Conservation (phyloP, 306 rosid species). For the Dicorynia guianensis region DNA sequence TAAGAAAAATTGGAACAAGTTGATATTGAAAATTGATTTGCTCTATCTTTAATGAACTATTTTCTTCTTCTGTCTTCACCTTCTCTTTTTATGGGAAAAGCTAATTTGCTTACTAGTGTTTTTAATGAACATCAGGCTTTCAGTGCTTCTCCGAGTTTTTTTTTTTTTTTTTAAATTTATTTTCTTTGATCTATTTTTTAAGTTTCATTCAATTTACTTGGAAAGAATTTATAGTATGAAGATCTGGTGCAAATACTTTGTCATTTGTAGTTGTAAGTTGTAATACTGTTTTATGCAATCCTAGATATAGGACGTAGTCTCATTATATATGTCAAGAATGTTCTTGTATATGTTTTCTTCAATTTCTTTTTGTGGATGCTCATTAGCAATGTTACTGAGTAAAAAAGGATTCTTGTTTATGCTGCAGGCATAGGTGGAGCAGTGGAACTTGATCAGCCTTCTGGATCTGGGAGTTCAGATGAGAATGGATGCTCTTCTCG, state of each 20-base stretch:
- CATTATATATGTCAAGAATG: slow-evolving; percentile 37
- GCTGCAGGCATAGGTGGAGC: slow-evolving; percentile 70
- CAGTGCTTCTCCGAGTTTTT: slow-evolving; percentile 8
- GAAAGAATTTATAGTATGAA: not conserved
- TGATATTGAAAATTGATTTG: slow-evolving; percentile 1
- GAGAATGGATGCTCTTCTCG: slow-evolving; percentile 67
- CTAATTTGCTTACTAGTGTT: not conserved
- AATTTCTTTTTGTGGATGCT: slow-evolving; percentile 49
- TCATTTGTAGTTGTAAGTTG: not conserved
- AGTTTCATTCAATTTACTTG: slow-evolving; percentile 7
- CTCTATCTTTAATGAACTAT: not conserved
- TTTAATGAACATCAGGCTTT: slow-evolving; percentile 9
- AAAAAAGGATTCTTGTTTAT: slow-evolving; percentile 54
- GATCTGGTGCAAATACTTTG: slow-evolving; percentile 17
- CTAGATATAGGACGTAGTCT: slow-evolving; percentile 13
- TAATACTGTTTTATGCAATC: not conserved
- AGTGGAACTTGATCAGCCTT: slow-evolving; percentile 62
- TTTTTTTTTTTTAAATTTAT: not conserved
- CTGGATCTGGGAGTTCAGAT: slow-evolving; percentile 79
- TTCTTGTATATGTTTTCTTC: slow-evolving; percentile 45
- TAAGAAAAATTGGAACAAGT: slow-evolving; percentile 11
- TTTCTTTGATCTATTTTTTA: slow-evolving; percentile 6
- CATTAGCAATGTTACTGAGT: slow-evolving; percentile 54
- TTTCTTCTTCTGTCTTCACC: not conserved
- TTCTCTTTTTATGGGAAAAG: not conserved